Evolutionary conservation across 2,329 filamentous ascomycete genomes (phyloP).

Genomic region (Fusarium sp.): DNA sequence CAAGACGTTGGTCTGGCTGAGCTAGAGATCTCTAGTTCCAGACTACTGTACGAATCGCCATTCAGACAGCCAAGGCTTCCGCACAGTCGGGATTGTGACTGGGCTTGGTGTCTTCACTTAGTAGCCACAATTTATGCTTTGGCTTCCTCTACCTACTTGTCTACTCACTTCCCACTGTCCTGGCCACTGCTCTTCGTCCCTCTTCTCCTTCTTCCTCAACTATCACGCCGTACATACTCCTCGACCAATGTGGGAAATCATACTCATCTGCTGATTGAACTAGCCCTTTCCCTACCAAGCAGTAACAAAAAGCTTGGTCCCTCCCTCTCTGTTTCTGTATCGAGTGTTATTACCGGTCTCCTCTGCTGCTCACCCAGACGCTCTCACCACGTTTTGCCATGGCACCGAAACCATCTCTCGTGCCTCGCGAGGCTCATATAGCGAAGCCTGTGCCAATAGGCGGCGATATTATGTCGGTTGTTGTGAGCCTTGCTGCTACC

Average conservation of each 20-base stretch:
- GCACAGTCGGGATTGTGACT: constrained; percentile 17
- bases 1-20: constrained; percentile 1
- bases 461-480: constrained; percentile 56
- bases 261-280: constrained; percentile 1
- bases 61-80: constrained; percentile 1
- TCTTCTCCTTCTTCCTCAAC: not conserved
- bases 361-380: not conserved
- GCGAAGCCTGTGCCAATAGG: constrained; percentile 51
- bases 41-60: constrained; percentile 8
- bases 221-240: not conserved
- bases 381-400: constrained; percentile 15
- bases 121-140: constrained; percentile 38
- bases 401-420: constrained; percentile 20
- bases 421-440: constrained; percentile 23
- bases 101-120: constrained; percentile 6
- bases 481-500: constrained; percentile 54
- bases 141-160: constrained; percentile 10
- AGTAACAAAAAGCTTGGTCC: not conserved
- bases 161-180: not conserved
- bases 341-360: not conserved
- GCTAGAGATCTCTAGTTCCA: constrained; percentile 10
- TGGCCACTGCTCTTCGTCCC: not conserved
- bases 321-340: not conserved
- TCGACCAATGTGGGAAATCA: not conserved
- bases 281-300: not conserved